Conservation (phyloP, 2,329 filamentous ascomycete species). For the Lasiodiplodia citricola region DNA sequence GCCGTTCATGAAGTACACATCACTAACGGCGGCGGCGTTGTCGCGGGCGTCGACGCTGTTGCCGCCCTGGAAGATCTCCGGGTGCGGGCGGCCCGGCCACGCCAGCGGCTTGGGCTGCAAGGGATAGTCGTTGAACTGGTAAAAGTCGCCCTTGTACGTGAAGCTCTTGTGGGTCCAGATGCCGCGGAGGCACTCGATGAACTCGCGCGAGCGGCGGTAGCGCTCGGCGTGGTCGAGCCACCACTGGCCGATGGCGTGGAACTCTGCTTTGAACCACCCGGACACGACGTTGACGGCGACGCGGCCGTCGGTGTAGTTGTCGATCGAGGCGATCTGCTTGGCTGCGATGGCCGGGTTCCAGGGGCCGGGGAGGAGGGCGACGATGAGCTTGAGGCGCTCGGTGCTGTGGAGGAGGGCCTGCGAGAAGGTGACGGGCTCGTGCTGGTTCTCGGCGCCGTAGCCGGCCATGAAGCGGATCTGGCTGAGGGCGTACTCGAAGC, state of each 20-base stretch:
- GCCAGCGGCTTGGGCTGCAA: slow-evolving; percentile 57
- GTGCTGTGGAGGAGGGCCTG: slow-evolving; percentile 57
- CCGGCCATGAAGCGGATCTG: slow-evolving; percentile 61
- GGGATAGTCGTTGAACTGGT: slow-evolving; percentile 58
- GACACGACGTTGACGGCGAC: slow-evolving; percentile 60
- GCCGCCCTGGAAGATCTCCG: slow-evolving; percentile 60
- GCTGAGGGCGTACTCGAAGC: slow-evolving; percentile 59
- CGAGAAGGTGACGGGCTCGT: slow-evolving; percentile 59
- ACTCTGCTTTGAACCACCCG: slow-evolving; percentile 62
- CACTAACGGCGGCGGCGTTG: slow-evolving; percentile 55
- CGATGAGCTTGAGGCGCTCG: slow-evolving; percentile 57
- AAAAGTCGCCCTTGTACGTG: slow-evolving; percentile 58
- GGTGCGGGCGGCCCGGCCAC: slow-evolving; percentile 48
- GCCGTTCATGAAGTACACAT: slow-evolving; percentile 64
- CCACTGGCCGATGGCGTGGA: slow-evolving; percentile 59
- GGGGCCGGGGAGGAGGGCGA: slow-evolving; percentile 56
- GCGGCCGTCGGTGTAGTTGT: slow-evolving; percentile 58
- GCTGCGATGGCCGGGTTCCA: slow-evolving; percentile 60
- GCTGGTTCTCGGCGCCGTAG: slow-evolving; percentile 55
- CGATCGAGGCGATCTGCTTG: slow-evolving; percentile 60
- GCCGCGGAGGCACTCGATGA: slow-evolving; percentile 57
- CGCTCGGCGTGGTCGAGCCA: slow-evolving; percentile 61
- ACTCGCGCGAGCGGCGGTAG: slow-evolving; percentile 57
- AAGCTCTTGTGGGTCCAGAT: slow-evolving; percentile 59
- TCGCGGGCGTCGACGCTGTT: slow-evolving; percentile 58